Evolutionary conservation across 2,329 filamentous ascomycete genomes (phyloP).

Genomic region (Hypoxylon sp.): DNA sequence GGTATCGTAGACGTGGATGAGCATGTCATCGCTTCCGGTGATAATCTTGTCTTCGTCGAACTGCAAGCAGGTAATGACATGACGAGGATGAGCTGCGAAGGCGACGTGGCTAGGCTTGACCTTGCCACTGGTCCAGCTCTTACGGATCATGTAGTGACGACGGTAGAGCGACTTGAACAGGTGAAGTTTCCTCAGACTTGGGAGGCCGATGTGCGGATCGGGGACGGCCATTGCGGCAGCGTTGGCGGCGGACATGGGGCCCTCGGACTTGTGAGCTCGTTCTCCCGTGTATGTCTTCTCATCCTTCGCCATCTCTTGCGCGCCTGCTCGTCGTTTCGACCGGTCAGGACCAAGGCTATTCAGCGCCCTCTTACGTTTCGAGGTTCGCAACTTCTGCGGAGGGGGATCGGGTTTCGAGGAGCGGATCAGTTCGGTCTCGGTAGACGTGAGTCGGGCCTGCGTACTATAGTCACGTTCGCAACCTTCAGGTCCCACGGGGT

Average conservation of each 20-base stretch:
- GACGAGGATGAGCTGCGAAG: constrained; percentile 94
- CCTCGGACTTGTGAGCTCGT: constrained; percentile 75
- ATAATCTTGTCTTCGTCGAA: constrained; percentile 99
- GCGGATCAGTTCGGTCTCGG: constrained; percentile 65
- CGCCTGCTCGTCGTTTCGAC: constrained; percentile 66
- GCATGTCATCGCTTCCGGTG: constrained; percentile 95
- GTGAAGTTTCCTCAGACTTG: constrained; percentile 85
- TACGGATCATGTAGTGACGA: constrained; percentile 88
- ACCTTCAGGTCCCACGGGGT: constrained; percentile 79
- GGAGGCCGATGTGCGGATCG: constrained; percentile 82
- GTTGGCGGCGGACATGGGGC: constrained; percentile 86
- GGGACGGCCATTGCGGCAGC: constrained; percentile 86
- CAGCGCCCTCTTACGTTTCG: constrained; percentile 69
- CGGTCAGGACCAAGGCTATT: constrained; percentile 63
- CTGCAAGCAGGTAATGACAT: constrained; percentile 97
- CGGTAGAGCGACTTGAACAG: constrained; percentile 97
- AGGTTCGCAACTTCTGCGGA: constrained; percentile 60
- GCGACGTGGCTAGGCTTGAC: constrained; percentile 91
- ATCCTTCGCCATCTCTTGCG: constrained; percentile 61
- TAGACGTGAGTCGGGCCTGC: constrained; percentile 64
- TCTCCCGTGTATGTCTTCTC: constrained; percentile 58
- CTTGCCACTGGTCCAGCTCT: constrained; percentile 90
- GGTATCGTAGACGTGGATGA: constrained; percentile 98
- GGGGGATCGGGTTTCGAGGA: constrained; percentile 58
- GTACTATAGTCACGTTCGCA: constrained; percentile 85